A percentile compares a stretch with the other conserved stretches of the same genome.
Evolutionary conservation across 1,284 basidiomycete species (phyloP).

Genomic region (Fomitopsis palustris): DNA sequence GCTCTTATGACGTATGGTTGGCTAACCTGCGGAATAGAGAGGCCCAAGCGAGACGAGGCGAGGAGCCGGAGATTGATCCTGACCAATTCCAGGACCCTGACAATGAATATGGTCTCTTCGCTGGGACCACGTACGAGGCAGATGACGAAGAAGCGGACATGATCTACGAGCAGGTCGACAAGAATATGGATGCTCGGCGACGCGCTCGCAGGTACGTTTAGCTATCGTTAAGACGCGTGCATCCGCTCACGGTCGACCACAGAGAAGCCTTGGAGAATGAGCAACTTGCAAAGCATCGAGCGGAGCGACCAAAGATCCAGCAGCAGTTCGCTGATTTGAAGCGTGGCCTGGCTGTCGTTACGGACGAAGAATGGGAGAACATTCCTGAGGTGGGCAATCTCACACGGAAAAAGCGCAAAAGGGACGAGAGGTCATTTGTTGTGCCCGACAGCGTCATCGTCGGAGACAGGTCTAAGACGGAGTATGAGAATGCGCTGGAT

Average conservation of each 20-base stretch:
- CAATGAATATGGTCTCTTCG: conserved; percentile 95
- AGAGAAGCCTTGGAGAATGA: conserved; percentile 77
- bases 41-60: conserved; percentile 79
- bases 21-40: conserved; percentile 43
- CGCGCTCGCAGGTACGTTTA: conserved; percentile 69
- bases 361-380: conserved; percentile 91
- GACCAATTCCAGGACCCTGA: conserved; percentile 96
- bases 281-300: conserved; percentile 69
- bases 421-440: conserved; percentile 82
- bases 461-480: conserved; percentile 71
- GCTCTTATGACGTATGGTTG: not conserved
- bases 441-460: conserved; percentile 92
- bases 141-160: conserved; percentile 97
- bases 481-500: conserved; percentile 77
- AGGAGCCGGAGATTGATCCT: conserved; percentile 83
- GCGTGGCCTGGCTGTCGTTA: conserved; percentile 81
- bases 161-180: conserved; percentile 91
- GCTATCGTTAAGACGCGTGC: conserved; percentile 30
- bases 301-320: conserved; percentile 86
- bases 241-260: conserved; percentile 15
- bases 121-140: conserved; percentile 92
- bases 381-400: conserved; percentile 97
- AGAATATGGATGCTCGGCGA: conserved; percentile 86
- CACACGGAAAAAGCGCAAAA: conserved; percentile 87
- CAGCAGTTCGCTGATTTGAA: conserved; percentile 96